A percentile compares a stretch with the other conserved stretches of the same genome.
Conservation (phyloP, 352 stramenopile species). For the Phytophthora ramorum region DNA sequence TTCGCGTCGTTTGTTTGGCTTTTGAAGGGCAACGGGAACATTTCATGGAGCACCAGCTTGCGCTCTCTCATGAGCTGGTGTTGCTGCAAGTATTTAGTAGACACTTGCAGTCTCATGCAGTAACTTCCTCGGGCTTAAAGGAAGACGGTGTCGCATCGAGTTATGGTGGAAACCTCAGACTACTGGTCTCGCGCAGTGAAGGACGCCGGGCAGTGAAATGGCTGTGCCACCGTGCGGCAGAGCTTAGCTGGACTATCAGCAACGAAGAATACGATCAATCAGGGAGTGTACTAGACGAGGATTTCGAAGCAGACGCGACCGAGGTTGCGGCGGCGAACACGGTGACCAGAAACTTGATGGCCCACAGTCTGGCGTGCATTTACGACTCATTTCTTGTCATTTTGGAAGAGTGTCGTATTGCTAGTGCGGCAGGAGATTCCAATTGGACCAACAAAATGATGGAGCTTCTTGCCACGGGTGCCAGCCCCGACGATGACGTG, state of each 20-base stretch:
- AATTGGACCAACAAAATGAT: slow-evolving; percentile 40
- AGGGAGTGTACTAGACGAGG: slow-evolving; percentile 24
- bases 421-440: slow-evolving; percentile 26
- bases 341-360: slow-evolving; percentile 34
- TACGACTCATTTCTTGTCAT: slow-evolving; percentile 47
- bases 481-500: slow-evolving; percentile 25
- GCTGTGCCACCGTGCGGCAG: slow-evolving; percentile 39
- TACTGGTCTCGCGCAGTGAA: slow-evolving; percentile 48
- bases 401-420: slow-evolving; percentile 43
- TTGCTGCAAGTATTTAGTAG: slow-evolving; percentile 53
- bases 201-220: slow-evolving; percentile 62
- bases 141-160: slow-evolving; percentile 8
- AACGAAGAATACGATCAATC: slow-evolving; percentile 38
- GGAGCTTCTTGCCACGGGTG: slow-evolving; percentile 43
- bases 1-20: slow-evolving; percentile 54
- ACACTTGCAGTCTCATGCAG: slow-evolving; percentile 41
- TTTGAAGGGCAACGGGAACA: slow-evolving; percentile 60
- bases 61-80: slow-evolving; percentile 53
- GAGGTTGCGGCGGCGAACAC: slow-evolving; percentile 8
- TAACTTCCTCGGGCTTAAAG: slow-evolving; percentile 16
- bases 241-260: slow-evolving; percentile 35
- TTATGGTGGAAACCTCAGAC: slow-evolving; percentile 21
- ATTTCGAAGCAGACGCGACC: slow-evolving; percentile 22
- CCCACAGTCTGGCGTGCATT: slow-evolving; percentile 42
- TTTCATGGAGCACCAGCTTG: slow-evolving; percentile 29